phyloP scores from a whole-genome alignment of 2,329 filamentous ascomycete species.

The Fusarium sp. region DNA sequence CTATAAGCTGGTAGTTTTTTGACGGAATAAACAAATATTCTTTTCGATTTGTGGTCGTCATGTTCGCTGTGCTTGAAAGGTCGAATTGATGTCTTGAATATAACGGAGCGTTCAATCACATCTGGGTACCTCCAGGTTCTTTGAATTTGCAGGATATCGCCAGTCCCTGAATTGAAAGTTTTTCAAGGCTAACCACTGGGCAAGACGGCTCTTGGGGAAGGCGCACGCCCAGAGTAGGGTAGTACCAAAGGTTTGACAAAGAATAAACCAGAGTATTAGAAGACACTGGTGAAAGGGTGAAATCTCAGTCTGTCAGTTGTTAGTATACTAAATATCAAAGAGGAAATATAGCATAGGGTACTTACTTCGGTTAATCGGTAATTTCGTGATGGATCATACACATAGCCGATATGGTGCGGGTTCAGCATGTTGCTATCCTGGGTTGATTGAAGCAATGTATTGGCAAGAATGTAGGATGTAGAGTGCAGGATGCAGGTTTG shows the following conservation, averaged over 20 bases:
- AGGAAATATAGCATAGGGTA: fast-evolving
- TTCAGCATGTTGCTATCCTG: background rate
- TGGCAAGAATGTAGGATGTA: background rate
- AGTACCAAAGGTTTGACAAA: no score
- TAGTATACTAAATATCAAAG: background rate
- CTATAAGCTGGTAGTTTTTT: background rate
- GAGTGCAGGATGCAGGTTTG: background rate
- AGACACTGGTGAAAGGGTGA: background rate
- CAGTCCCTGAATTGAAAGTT: background rate
- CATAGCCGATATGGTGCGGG: background rate
- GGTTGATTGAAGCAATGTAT: background rate
- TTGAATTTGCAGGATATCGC: background rate
- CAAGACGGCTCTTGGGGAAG: background rate
- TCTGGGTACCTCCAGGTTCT: fast-evolving
- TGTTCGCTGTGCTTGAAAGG: background rate
- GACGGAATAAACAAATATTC: background rate
- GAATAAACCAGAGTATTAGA: no score
- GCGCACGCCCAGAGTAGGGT: no score
- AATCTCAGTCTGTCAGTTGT: background rate
- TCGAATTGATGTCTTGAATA: fast-evolving
- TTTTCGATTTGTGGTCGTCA: background rate
- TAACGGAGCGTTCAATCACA: background rate
- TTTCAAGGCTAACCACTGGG: background rate
- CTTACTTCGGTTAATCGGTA: background rate
- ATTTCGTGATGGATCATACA: background rate